Evolutionary conservation across 106 monocot genomes (phyloP), one percentile per base, ranked within the genome.

Genomic region (Posidonia australis): DNA sequence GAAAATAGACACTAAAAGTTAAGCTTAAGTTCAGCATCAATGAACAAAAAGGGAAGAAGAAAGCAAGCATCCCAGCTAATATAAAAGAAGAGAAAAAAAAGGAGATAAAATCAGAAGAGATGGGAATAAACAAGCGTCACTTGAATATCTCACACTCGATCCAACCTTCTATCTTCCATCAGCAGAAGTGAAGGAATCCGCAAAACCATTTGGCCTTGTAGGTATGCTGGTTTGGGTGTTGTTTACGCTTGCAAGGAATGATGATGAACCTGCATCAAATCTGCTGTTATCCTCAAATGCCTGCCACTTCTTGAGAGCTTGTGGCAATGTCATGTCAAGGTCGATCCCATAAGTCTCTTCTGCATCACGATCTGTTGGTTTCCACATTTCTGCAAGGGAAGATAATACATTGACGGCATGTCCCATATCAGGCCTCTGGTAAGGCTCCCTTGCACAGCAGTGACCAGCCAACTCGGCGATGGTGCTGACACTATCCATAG

Each of bases 221-320:
- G 83, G 87, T 28, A 87, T 87, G 72, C 87, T 87, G 3, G 87
- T 87, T 69, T 80, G 83, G 10, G 87, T 87, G 66, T 80, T 87
- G 68, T 80, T 83, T 45, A 71, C 6, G 52, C 83, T 87, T 5
- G 71, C 74, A 6, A 77, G 25, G 29, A 72, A 87, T 9, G 87
- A 78, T 0, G 80, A 77, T 9, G 71, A 26, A 27, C 46, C 76
- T 5, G 63, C 78, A 36, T 76, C 80, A 46, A 73, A 36, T 9
- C 72, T 60, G 54, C 62, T 59, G n/a, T 62, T 71, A 16, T 79
- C 86, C 79, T 87, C 87, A 18, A 80, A 87, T 0, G 83, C 87
- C 42, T 87, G 87, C 87, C 87, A 87, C 65, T 83, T 87, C 83
- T 80, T 78, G 28, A 87, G 74, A 20, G 83, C 87, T 49, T 87